phyloP scores from a whole-genome alignment of 1,284 basidiomycete species.

The Microbotryomycetes sp. region DNA sequence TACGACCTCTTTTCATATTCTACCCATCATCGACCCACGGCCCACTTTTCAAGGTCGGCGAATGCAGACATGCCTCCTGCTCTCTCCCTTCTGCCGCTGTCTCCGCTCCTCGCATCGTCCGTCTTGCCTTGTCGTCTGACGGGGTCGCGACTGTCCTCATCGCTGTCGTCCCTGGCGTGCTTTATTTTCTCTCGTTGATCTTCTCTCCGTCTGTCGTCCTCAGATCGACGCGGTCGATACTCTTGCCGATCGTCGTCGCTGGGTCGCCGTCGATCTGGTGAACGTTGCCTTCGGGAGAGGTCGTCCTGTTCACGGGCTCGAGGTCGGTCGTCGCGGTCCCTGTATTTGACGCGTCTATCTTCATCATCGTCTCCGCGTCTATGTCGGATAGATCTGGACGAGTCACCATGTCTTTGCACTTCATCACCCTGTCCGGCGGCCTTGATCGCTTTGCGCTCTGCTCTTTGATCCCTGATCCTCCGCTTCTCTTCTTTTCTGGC shows the following conservation, averaged over 20 bases:
- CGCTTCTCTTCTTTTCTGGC: slow-evolving; percentile 27
- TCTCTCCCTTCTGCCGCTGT: not conserved
- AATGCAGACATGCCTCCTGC: slow-evolving; percentile 6
- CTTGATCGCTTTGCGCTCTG: slow-evolving; percentile 7
- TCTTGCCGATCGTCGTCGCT: not conserved
- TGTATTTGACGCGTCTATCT: not conserved
- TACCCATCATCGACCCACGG: not conserved
- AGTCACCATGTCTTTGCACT: not conserved
- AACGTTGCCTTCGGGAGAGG: not conserved
- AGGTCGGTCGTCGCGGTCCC: slow-evolving; percentile 1
- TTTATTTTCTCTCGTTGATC: not conserved
- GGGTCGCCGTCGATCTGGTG: not conserved
- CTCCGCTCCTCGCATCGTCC: not conserved
- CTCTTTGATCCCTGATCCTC: slow-evolving; percentile 3
- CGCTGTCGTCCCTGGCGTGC: not conserved
- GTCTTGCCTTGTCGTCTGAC: not conserved
- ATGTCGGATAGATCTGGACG: not conserved
- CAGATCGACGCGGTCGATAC: not conserved
- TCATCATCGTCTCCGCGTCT: not conserved
- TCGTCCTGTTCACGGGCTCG: not conserved
- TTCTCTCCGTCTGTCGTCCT: not conserved
- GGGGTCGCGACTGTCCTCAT: not conserved
- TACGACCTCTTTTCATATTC: too few relatives aligned
- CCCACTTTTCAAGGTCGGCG: slow-evolving; percentile 20
- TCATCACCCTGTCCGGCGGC: not conserved